Evolutionary conservation across 371 early-diverging fungal species (phyloP).

Genomic region (Blastocladiella emersonii): DNA sequence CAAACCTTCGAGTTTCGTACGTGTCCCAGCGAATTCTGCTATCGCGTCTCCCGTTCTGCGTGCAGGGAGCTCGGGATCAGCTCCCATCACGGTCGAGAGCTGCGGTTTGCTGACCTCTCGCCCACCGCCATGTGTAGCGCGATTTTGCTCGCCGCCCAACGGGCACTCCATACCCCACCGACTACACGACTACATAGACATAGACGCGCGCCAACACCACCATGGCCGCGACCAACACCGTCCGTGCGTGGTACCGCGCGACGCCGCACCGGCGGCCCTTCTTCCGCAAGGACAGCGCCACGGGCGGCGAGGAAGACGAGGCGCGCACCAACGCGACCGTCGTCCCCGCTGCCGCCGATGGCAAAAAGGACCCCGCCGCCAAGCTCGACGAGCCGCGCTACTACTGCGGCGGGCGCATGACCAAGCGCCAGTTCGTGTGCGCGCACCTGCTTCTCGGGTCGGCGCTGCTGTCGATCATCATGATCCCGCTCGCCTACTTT

Average conservation of each 20-base stretch:
- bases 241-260: neutral
- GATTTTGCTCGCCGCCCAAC: too few relatives aligned
- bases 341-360: neutral
- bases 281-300: neutral
- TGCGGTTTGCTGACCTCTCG: too few relatives aligned
- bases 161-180: too few relatives aligned
- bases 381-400: neutral
- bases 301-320: neutral
- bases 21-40: too few relatives aligned
- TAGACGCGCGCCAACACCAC: too few relatives aligned
- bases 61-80: too few relatives aligned
- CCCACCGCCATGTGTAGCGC: too few relatives aligned
- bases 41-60: too few relatives aligned
- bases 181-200: too few relatives aligned
- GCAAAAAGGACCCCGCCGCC: slow-evolving; percentile 2
- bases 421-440: slow-evolving; percentile 15
- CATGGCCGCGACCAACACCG: too few relatives aligned
- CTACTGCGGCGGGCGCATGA: slow-evolving; percentile 15
- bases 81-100: too few relatives aligned
- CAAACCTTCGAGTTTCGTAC: too few relatives aligned
- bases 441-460: slow-evolving; percentile 10
- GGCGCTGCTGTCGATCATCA: slow-evolving; percentile 10
- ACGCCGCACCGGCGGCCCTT: neutral
- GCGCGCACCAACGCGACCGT: neutral
- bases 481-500: slow-evolving; percentile 17